Conservation (phyloP, 2,329 filamentous ascomycete genomes). For the Hypoxylon sp. region DNA sequence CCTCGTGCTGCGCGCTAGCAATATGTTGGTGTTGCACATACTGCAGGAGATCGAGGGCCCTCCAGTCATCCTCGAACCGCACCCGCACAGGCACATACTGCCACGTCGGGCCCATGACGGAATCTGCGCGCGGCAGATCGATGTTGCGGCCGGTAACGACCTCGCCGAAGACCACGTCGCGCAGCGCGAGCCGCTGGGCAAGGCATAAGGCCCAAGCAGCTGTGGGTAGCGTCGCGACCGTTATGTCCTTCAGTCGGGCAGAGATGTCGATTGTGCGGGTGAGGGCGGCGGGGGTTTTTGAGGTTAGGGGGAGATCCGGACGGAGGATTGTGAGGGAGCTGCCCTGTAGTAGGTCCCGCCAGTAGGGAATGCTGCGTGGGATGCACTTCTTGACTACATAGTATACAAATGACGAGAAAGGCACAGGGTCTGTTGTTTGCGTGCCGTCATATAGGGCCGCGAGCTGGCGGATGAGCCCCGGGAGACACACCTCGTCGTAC, state of each 20-base stretch:
- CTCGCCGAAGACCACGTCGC: constrained; percentile 76
- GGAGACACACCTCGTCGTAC: constrained; percentile 78
- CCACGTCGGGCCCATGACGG: constrained; percentile 75
- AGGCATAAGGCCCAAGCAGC: constrained; percentile 77
- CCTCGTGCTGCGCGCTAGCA: constrained; percentile 68
- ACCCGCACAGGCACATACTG: constrained; percentile 77
- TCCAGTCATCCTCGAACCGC: constrained; percentile 66
- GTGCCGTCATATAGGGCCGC: constrained; percentile 64
- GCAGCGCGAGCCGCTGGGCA: constrained; percentile 65
- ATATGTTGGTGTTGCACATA: constrained; percentile 71
- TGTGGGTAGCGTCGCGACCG: constrained; percentile 75
- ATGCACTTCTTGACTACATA: constrained; percentile 60
- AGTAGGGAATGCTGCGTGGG: constrained; percentile 71
- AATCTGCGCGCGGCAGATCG: constrained; percentile 68
- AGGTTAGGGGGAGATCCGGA: constrained; percentile 57
- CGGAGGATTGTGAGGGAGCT: constrained; percentile 65
- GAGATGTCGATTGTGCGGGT: constrained; percentile 63
- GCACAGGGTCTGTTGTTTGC: constrained; percentile 54
- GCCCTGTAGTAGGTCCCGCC: constrained; percentile 70
- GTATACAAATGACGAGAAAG: constrained; percentile 64
- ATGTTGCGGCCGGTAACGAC: constrained; percentile 76
- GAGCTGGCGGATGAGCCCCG: constrained; percentile 73
- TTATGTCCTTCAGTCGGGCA: constrained; percentile 68
- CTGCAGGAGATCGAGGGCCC: constrained; percentile 66
- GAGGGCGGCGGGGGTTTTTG: constrained; percentile 60